Evolutionary conservation across 306 rosid species (phyloP), one percentile per base, ranked within the genome.

Genomic region (Sophora flavescens): DNA sequence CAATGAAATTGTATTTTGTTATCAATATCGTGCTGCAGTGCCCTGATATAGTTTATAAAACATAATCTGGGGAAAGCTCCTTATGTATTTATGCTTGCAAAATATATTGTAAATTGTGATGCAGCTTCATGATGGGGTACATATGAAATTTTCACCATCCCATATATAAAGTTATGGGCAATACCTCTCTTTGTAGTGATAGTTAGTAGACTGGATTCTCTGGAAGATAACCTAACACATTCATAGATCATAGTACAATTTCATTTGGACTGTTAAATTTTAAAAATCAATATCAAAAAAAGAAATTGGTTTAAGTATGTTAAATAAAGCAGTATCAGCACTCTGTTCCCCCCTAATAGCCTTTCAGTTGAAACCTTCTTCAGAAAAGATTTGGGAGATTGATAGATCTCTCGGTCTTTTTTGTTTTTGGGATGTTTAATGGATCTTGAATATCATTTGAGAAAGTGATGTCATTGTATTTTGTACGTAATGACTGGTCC

Each of bases 171-270:
- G 33, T 30, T 61, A 8, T 16, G 5, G 1, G 28, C 70, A 39
- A 63, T 63, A 0, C 33, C 70, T 38, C 70, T 32, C n/a, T 8
- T 32, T 5, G 28, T 45, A 6, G 58, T 18, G 17, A 42, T 13
- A 67, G 57, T 45, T 47, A 16, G n/a, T 67, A 26, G 18, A 28
- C 70, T 13, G 58, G 72, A 67, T 65, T 59, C 16, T 59, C 2
- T 59, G 8, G 9, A 16, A 17, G 44, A 6, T 41, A 41, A 47
- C 56, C 26, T 26, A 45, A 14, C 35, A 22, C 54, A 2, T 56
- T 56, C 11, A 2, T 42, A 12, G 5, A 39, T 56, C 11, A 2
- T 42, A 12, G 5, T 2, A 14, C 18, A 59, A 59, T 9, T 38
- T 72, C 56, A 47, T 30, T 16, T 32, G 8, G 12, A 30, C 0